phyloP scores from a whole-genome alignment of 2,329 filamentous ascomycete genomes.

The Ploettnerulaceae sp. region DNA sequence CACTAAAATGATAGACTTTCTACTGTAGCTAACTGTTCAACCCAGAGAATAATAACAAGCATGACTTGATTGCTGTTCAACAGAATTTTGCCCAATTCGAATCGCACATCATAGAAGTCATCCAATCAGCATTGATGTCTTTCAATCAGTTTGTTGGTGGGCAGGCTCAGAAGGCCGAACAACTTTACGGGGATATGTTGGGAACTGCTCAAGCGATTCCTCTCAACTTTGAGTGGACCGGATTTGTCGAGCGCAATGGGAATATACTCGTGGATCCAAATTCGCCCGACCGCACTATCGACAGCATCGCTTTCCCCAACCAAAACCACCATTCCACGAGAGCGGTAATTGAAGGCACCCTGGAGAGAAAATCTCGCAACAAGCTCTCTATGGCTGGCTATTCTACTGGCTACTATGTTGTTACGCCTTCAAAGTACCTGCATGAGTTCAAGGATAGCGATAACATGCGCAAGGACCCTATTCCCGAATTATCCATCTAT shows the following conservation, averaged over 20 bases:
- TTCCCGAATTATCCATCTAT: conserved; percentile 84
- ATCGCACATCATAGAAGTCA: conserved; percentile 72
- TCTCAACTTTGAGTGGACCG: conserved; percentile 85
- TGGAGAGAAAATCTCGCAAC: conserved; percentile 88
- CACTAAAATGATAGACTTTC: too few species aligned
- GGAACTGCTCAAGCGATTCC: conserved; percentile 71
- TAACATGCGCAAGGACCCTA: conserved; percentile 62
- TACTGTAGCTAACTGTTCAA: not conserved
- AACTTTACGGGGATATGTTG: conserved; percentile 80
- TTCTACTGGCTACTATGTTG: conserved; percentile 79
- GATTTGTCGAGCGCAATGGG: conserved; percentile 69
- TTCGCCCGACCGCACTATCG: conserved; percentile 66
- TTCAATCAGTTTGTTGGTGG: conserved; percentile 77
- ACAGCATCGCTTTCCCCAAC: conserved; percentile 79
- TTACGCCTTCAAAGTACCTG: conserved; percentile 81
- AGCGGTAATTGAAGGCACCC: conserved; percentile 77
- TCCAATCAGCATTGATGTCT: conserved; percentile 77
- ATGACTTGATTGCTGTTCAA: conserved; percentile 89
- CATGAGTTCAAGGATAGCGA: conserved; percentile 97
- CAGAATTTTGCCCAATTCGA: conserved; percentile 86
- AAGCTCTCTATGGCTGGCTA: conserved; percentile 72
- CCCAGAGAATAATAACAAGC: conserved; percentile 84
- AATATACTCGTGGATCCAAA: conserved; percentile 73
- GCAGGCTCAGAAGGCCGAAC: conserved; percentile 75
- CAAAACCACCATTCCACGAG: conserved; percentile 76